Conservation (phyloP, 192 early-diverging fungal species). For the Chytriomyces confervae region DNA sequence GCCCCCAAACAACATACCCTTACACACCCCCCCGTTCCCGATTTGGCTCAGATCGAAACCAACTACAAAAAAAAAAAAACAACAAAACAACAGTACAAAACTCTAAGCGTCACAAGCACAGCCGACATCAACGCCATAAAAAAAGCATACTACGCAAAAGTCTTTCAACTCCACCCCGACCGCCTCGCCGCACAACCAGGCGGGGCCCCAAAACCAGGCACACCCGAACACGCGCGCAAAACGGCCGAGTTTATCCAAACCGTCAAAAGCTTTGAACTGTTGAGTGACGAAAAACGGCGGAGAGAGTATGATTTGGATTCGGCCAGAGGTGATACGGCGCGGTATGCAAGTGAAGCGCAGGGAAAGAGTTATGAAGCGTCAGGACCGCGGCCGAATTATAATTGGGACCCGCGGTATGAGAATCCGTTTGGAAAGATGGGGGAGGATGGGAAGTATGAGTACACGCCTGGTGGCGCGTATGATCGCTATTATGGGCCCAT, state of each 20-base stretch:
- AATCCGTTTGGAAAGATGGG: not conserved
- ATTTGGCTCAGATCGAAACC: not conserved
- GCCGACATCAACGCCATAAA: conserved; percentile 49
- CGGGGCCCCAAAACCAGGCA: conserved; percentile 34
- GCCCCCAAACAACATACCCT: not conserved
- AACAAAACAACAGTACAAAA: conserved; percentile 10
- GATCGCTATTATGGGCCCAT: not conserved
- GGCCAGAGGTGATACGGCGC: conserved; percentile 8
- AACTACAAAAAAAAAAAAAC: not conserved
- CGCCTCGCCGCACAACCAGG: conserved; percentile 39
- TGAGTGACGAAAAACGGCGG: conserved; percentile 39
- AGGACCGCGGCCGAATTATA: conserved; percentile 1
- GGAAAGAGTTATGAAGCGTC: not conserved
- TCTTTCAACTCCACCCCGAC: conserved; percentile 74
- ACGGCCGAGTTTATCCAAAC: conserved; percentile 60
- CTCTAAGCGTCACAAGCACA: conserved; percentile 6
- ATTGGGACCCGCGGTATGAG: conserved; percentile 6
- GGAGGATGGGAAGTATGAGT: not conserved
- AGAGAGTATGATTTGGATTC: conserved; percentile 12
- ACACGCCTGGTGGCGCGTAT: not conserved
- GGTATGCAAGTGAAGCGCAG: not conserved
- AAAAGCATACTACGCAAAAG: conserved; percentile 82
- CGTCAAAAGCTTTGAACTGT: conserved; percentile 70
- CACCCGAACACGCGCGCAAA: conserved; percentile 43
- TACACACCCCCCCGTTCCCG: not conserved